Base-by-base conservation (phyloP, 129 eudicot species). In the Smallanthus sonchifolius region DNA sequence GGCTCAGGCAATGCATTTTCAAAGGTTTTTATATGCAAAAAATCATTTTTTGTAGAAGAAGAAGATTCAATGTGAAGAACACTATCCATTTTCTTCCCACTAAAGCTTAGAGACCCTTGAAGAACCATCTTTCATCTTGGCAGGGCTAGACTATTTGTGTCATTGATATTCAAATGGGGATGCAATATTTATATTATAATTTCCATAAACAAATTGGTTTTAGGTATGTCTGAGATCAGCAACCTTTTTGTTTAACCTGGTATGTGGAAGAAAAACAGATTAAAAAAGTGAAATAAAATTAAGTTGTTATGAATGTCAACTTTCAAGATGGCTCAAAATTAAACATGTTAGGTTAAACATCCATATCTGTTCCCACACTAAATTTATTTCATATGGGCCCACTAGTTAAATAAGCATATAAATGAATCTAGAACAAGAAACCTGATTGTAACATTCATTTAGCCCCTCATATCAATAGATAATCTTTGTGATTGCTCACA, bases 61-160 rank as follows among this genome's bases (percentile, higher is more conserved):
- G 85, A 47, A 19, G 77, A 34, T 47, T 49, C 73, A 43, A 79
- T 19, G 60, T 81, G 74, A 49, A 80, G 17, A 54, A 48, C 37
- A 62, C 75, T 84, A 20, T 82, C 97, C 79, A 78, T 60, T 51
- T 86, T 86, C 39, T 64, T 80, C 72, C 76, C 83, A 13, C 79
- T 81, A 74, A 84, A 75, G 83, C 88, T 84, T 64, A 84, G 47
- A 74, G 88, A 83, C 7, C 91, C 90, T 67, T 73, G 74, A 70
- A 83, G 73, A 59, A 83, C 83, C 87, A 86, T 77, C 48, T 64
- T 83, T 84, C 86, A 84, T 49, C 39, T 24, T 74, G 67, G 73
- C 56, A 49, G 67, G 40, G 34, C 75, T 64, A 13, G 86, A 85
- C 69, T 77, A 75, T 61, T 48, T 51, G 61, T 35, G 81, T 74